A percentile compares a stretch with the other conserved stretches of the same genome.
phyloP scores from a whole-genome alignment of 2,329 filamentous ascomycete species.

The Trichoderma simmonsii region DNA sequence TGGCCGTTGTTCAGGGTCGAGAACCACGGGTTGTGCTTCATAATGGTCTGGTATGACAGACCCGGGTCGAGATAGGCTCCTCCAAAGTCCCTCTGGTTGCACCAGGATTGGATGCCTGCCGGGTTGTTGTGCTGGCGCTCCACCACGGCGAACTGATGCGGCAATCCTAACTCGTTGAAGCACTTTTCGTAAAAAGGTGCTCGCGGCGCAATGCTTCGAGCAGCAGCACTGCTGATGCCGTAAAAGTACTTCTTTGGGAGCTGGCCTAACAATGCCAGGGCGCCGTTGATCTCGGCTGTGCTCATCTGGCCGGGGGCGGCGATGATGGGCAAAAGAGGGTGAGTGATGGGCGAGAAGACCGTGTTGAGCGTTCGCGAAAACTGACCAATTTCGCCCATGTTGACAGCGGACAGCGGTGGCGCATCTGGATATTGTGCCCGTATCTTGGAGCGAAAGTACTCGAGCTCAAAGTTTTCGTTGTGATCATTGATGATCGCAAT shows the following conservation, averaged over 20 bases:
- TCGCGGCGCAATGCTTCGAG: constrained; percentile 62
- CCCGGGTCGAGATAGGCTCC: constrained; percentile 79
- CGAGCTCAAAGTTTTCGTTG: constrained; percentile 85
- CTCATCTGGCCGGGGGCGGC: constrained; percentile 84
- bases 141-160: constrained; percentile 73
- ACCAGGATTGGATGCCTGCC: constrained; percentile 66
- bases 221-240: constrained; percentile 69
- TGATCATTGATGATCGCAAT: constrained; percentile 77
- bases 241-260: constrained; percentile 77
- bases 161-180: constrained; percentile 79
- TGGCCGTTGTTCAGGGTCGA: constrained; percentile 47
- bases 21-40: constrained; percentile 54
- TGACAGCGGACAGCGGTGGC: constrained; percentile 76
- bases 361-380: constrained; percentile 80
- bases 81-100: constrained; percentile 72
- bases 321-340: constrained; percentile 77
- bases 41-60: constrained; percentile 57
- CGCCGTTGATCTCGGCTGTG: constrained; percentile 79
- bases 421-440: constrained; percentile 63
- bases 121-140: constrained; percentile 65
- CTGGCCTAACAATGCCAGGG: constrained; percentile 74
- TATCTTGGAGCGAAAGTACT: constrained; percentile 80
- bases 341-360: constrained; percentile 84
- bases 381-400: constrained; percentile 85
- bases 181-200: constrained; percentile 85